Evolutionary conservation across 2,329 filamentous ascomycete genomes (phyloP), one percentile per base, ranked within the genome.

Genomic region (Monosporascus sp.): DNA sequence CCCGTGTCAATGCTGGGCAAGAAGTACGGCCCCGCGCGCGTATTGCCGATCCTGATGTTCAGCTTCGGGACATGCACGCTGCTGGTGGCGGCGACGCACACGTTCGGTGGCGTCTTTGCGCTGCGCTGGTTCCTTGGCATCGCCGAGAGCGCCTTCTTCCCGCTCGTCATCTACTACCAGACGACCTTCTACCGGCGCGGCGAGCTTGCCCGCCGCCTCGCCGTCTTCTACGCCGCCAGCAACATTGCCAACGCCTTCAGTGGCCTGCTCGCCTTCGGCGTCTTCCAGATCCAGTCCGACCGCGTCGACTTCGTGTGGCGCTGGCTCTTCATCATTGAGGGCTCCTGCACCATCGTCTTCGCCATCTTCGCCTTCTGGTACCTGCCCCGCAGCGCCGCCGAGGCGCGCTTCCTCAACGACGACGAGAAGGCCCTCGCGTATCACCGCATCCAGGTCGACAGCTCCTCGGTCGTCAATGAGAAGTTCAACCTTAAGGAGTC

Each of bases 391-490:
- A 85, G 79, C 47, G 84, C 86, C 0, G 76, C 81, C 37, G 78
- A 84, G 57, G 87, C 87, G 1, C 75, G 68, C 1, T 91, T 91
- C 63, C 75, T 91, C 20, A 83, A 69, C 53, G 75, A 80, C 2
- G 82, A 84, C 2, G 86, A 92, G 66, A 86, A 84, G 63, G 73
- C 76, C 8, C 77, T 91, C 0, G 88, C 88, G 3, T 86, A 83
- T 62, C 82, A 84, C 62, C 84, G 88, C n/a, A 88, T 91, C 57
- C 85, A 87, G 57, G 79, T 90, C 50, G 89, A 93, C 66, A 87
- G 83, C 7, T 90, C 86, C 2, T 83, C 86, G 0, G 73, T 76
- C 17, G 80, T 83, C 26, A 73, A 76, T 38, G 79, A 83, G 62
- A 65, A 75, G 55, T 80, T 83, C 63, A 72, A 74, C 58, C 66